These are phyloP conservation scores for Lentinula novae-zelandiae DNA, from an alignment of 1,284 basidiomycete species.

Conservation along the genomic window DNA sequence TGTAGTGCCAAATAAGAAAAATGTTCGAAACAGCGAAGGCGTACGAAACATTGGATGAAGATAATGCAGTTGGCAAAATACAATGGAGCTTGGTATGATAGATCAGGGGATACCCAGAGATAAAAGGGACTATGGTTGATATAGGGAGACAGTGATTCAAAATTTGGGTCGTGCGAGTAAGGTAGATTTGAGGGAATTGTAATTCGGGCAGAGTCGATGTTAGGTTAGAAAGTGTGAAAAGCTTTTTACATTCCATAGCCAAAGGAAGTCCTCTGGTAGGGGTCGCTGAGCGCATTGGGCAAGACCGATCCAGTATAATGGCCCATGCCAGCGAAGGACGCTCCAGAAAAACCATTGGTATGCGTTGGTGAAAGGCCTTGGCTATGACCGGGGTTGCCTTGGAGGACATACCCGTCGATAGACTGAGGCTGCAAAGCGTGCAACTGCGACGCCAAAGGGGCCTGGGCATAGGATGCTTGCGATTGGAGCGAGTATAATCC, in stretches of 20 bases:
- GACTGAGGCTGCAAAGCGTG: slow-evolving; percentile 62
- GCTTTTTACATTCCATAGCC: slow-evolving; percentile 71
- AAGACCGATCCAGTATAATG: slow-evolving; percentile 57
- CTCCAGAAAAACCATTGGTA: slow-evolving; percentile 49
- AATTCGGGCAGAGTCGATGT: slow-evolving; percentile 7
- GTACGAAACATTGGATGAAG: slow-evolving; percentile 37
- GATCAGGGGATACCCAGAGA: slow-evolving; percentile 22
- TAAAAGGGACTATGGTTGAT: slow-evolving; percentile 18
- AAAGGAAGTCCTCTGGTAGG: slow-evolving; percentile 69
- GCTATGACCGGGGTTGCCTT: slow-evolving; percentile 62
- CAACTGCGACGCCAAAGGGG: slow-evolving; percentile 47
- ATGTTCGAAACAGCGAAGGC: slow-evolving; percentile 38
- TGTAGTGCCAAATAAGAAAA: slow-evolving; percentile 37
- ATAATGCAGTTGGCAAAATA: slow-evolving; percentile 65
- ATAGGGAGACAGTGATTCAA: slow-evolving; percentile 21
- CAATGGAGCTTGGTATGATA: slow-evolving; percentile 57
- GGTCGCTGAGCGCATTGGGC: slow-evolving; percentile 55
- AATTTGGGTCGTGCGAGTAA: slow-evolving; percentile 27
- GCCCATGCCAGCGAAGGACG: slow-evolving; percentile 49
- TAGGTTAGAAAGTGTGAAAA: slow-evolving; percentile 22
- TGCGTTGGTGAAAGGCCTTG: slow-evolving; percentile 54
- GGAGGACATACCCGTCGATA: slow-evolving; percentile 76
- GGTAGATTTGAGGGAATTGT: slow-evolving; percentile 21
- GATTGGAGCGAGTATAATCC: slow-evolving; percentile 51
- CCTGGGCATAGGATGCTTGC: slow-evolving; percentile 47